Evolutionary conservation across 1,284 basidiomycete species (phyloP), one percentile per base, ranked within the genome.

Genomic region (Moniliophthora roreri): DNA sequence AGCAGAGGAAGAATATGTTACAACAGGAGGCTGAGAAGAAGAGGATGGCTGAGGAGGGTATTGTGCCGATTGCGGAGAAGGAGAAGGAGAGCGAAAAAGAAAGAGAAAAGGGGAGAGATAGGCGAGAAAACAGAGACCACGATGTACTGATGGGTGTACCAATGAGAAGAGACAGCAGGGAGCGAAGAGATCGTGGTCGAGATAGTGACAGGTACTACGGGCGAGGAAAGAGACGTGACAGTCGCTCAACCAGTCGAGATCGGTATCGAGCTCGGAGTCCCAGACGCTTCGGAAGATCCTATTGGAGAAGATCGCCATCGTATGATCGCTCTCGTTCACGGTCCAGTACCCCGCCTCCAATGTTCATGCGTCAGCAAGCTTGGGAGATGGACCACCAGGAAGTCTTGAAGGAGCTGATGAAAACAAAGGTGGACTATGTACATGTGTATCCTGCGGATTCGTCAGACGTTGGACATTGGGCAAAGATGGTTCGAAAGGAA

Each of bases 401-500:
- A 23, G 74, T 85, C n/a, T 61, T 85, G 39, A 74, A 77, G 36
- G 76, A 74, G 59, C 73, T 91, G 37, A 75, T 77, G 56, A 71
- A 72, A 63, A 90, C 85, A 55, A 84, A 82, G 28, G 74, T 74
- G 55, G 85, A 88, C 18, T 80, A 91, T 69, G 76, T 89, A 40
- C 76, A 74, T 54, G 71, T 91, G 16, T 79, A 81, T 50, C 44
- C 44, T 46, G 74, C 47, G 7, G 51, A 53, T 37, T 42, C 42
- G 20, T 51, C 79, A 15, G 76, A 78, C 32, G 70, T 70, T 23
- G 35, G 46, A 1, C 74, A 76, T 37, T 62, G 81, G 37, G 70
- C 77, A 37, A 73, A 73, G 45, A 74, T 75, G n/a, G 78, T 85
- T 38, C 69, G 73, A 52, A 85, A 89, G 62, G 82, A 82, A 34